A percentile compares a stretch with the other conserved stretches of the same genome.
These are phyloP conservation scores for Phytopythium cucurbitacearum DNA, from an alignment of 352 stramenopile genomes.

Conservation along the genomic window DNA sequence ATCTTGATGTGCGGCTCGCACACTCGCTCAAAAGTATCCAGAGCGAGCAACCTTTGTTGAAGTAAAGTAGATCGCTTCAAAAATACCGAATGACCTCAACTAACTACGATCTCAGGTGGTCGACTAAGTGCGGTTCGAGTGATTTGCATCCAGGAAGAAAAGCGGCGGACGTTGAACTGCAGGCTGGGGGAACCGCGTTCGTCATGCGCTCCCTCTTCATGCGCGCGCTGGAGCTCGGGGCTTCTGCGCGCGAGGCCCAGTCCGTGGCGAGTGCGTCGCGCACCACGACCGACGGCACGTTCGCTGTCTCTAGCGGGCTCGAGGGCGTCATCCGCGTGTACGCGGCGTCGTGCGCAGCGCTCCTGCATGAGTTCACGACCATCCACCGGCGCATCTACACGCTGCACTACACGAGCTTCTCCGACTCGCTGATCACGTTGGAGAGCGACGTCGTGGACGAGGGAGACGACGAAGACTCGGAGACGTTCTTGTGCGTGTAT, in stretches of 20 bases:
- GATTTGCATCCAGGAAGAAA: no score
- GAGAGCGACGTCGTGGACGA: conserved; percentile 41
- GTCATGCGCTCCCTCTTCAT: conserved; percentile 69
- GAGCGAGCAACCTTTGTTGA: no score
- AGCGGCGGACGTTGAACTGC: no score
- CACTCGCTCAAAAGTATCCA: no score
- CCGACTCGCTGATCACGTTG: conserved; percentile 80
- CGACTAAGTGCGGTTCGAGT: no score
- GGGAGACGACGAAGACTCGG: conserved; percentile 35
- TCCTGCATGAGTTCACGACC: conserved; percentile 78
- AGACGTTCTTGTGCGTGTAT: conserved; percentile 85
- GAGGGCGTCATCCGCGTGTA: conserved; percentile 82
- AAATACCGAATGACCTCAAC: no score
- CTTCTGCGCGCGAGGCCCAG: conserved; percentile 23
- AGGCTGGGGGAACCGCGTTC: no score
- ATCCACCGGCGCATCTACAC: conserved; percentile 69
- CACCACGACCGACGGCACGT: conserved; percentile 63
- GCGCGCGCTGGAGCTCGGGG: conserved; percentile 47
- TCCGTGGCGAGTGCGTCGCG: conserved; percentile 57
- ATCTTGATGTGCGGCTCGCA: no score
- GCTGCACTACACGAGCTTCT: conserved; percentile 85
- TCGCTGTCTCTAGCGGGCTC: conserved; percentile 53
- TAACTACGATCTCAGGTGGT: no score
- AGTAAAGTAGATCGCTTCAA: no score
- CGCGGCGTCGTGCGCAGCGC: conserved; percentile 60